Evolutionary conservation across 768 basidiomycete species (phyloP), one percentile per base, ranked within the genome.

Genomic region (Suillus luteus): DNA sequence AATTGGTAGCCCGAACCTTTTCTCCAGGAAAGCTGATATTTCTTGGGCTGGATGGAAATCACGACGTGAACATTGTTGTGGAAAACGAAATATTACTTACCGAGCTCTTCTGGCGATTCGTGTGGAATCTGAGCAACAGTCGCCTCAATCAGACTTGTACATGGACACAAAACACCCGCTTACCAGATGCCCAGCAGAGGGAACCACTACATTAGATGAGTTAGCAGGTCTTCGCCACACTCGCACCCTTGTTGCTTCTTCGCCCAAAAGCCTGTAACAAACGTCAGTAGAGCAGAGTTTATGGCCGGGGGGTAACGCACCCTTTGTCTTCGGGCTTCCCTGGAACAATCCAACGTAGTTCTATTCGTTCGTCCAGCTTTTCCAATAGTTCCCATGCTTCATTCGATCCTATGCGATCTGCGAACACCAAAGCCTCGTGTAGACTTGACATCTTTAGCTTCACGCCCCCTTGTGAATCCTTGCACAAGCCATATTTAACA

Each of bases 391-490:
- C 71, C 76, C 75, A 77, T 9, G 63, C 65, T 61, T 78, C 75
- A 17, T 52, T 48, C 7, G 68, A 2, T 4, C 67, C 24, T 24
- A 62, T n/a, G 8, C 68, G 71, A 60, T 89, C 88, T 0, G 80
- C 75, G 72, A 91, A 91, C 19, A 83, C 78, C 3, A 83, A 71
- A 2, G 84, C 88, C 75, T 93, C 92, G 67, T 86, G 87, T 6
- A 90, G 65, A 2, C 81, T 81, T 1, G 86, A 76, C 82, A 83
- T 91, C 73, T 92, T 93, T 46, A 94, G 83, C 49, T 72, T 79
- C 11, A 86, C 81, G 1, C 78, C 75, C 0, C 82, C 80, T 17
- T 69, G 67, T 4, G 68, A 52, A 24, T 73, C 68, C 55, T 78
- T 74, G 3, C 66, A 64, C 6, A 89, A 76, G 3, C 81, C 91